Conservation (phyloP, 306 rosid species). For the Biancaea sappan region DNA sequence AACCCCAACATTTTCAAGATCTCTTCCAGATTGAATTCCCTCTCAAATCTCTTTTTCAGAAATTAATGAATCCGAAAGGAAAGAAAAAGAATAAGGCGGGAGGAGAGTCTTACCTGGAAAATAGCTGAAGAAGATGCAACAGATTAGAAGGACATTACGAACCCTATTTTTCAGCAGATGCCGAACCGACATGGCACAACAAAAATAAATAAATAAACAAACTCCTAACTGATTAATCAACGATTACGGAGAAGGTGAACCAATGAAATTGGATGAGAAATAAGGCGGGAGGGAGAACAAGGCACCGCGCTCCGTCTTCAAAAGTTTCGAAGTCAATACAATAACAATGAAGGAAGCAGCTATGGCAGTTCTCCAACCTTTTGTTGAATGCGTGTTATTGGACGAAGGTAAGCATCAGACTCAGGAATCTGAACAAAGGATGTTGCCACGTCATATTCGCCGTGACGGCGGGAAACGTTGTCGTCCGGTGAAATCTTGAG, state of each 20-base stretch:
- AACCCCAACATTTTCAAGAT: neutral
- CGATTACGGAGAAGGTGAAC: neutral
- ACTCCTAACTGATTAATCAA: neutral
- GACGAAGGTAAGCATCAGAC: neutral
- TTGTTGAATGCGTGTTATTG: neutral
- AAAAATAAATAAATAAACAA: neutral
- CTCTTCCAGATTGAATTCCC: neutral
- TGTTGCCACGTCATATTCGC: constrained; percentile 6
- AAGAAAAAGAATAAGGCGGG: neutral
- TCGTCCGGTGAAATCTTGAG: neutral
- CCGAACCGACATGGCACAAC: constrained; percentile 54
- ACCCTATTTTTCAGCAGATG: constrained; percentile 31
- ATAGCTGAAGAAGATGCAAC: constrained; percentile 45
- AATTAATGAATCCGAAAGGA: neutral
- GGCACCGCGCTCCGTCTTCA: neutral
- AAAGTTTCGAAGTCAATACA: neutral
- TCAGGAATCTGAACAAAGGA: neutral
- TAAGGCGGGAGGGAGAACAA: constrained; percentile 19
- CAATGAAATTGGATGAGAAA: neutral
- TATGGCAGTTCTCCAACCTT: neutral
- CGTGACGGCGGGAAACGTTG: neutral
- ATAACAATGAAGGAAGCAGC: neutral
- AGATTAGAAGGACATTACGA: constrained; percentile 40
- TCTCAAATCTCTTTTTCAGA: neutral
- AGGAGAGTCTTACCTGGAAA: constrained; percentile 54